Percentiles rank a stretch among this genome's conserved stretches.
phyloP scores from a whole-genome alignment of 306 rosid genomes.

The Quercus dentata region DNA sequence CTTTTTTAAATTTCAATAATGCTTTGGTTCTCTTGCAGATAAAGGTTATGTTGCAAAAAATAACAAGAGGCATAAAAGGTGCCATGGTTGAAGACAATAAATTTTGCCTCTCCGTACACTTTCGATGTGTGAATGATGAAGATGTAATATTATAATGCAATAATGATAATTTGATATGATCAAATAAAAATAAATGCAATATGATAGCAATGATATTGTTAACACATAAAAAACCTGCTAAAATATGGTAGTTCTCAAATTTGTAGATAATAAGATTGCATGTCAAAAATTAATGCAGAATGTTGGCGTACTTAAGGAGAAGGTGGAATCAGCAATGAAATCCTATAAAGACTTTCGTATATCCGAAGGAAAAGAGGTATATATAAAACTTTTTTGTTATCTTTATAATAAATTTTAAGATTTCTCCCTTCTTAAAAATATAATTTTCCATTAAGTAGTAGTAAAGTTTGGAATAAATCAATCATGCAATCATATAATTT shows the following conservation, averaged over 20 bases:
- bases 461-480: background rate
- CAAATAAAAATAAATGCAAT: no score
- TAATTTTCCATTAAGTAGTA: background rate
- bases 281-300: constrained; percentile 29
- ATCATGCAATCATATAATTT: background rate
- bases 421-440: no score
- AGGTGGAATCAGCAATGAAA: constrained; percentile 38
- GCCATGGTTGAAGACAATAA: constrained; percentile 46
- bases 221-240: no score
- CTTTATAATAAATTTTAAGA: no score
- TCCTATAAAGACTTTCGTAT: constrained; percentile 31
- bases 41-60: constrained; percentile 26
- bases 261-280: background rate
- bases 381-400: background rate
- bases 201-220: no score
- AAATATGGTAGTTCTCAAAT: background rate
- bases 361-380: constrained; percentile 46
- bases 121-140: constrained; percentile 44
- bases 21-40: constrained; percentile 24
- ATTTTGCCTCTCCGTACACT: constrained; percentile 50
- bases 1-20: background rate
- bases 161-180: no score
- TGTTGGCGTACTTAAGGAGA: constrained; percentile 32
- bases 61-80: constrained; percentile 27
- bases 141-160: constrained; percentile 25